Evolutionary conservation across 495 filamentous ascomycete genomes (phyloP), one percentile per base, ranked within the genome.

Genomic region (Sabuloglossum arenarium): DNA sequence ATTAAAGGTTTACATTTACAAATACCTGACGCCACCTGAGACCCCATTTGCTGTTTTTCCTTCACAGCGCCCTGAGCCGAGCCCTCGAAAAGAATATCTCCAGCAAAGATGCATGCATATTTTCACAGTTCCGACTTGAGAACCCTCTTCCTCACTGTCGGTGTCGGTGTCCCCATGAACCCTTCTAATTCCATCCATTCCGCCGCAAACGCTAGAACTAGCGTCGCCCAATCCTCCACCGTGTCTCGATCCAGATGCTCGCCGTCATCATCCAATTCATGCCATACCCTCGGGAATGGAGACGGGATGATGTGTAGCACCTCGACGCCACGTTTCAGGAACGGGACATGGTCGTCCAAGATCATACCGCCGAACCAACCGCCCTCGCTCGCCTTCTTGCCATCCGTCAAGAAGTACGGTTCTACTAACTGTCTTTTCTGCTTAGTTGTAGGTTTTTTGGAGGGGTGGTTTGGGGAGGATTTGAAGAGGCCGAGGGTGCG

Each of bases 141-240:
- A 43, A 16, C 39, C 39, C 39, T 43, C 19, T 43, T 21, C 39
- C 39, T n/a, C 12, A 43, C 5, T 3, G 19, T 1, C 39, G 39
- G 4, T 32, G 11, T n/a, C 3, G 39, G n/a, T 5, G 19, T 23
- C 3, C 21, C n/a, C 16, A 43, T 21, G 52, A 75, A 80, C 1
- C 80, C 82, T 58, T 91, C 88, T 59, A 95, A 63, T 56, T 93
- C 91, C 80, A 98, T 79, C 87, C 88, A 97, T 67, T 95, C 91
- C 0, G 81, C 85, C 43, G 82, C 77, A 74, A 97, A 98, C 3
- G 80, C 88, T 6, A 84, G 82, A 29, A 86, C 66, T 19, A 98
- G 77, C 60, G 74, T 75, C 50, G 82, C 77, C 91, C 91, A 98
- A 64, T 98, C 91, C 64, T 86, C 76, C 31, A 89, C 80, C 0